Evolutionary conservation across 176 grass and related monocot species (phyloP).

Genomic region (Oryza glaberrima): DNA sequence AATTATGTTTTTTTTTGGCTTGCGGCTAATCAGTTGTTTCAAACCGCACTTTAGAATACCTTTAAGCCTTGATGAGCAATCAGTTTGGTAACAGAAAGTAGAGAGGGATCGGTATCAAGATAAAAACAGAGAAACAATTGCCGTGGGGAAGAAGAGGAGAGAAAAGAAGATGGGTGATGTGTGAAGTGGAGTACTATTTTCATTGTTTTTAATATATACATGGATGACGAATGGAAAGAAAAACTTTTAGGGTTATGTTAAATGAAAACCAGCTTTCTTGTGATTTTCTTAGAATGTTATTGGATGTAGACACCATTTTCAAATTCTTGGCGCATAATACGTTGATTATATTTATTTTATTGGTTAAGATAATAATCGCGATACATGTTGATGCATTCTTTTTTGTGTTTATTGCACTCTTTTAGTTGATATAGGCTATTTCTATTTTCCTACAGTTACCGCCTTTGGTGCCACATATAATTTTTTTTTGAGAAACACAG

Average conservation of each 20-base stretch:
- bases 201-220: neutral
- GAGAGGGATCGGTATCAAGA: neutral
- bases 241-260: neutral
- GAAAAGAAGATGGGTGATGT: too few relatives aligned
- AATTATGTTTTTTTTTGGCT: too few relatives aligned
- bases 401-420: neutral
- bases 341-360: neutral
- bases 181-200: neutral
- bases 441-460: neutral
- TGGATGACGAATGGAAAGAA: neutral
- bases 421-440: neutral
- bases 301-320: neutral
- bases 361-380: neutral
- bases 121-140: neutral
- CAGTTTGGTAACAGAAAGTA: neutral
- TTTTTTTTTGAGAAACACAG: too few relatives aligned
- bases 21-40: too few relatives aligned
- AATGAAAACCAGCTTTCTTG: too few relatives aligned
- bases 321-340: neutral
- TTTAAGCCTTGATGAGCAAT: neutral
- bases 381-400: neutral
- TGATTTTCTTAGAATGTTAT: neutral
- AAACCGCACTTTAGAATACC: neutral
- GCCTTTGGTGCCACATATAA: neutral
- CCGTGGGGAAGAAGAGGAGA: too few relatives aligned